These are phyloP conservation scores for Buddleja alternifolia DNA, from an alignment of 257 asterid species.

Conservation along the genomic window DNA sequence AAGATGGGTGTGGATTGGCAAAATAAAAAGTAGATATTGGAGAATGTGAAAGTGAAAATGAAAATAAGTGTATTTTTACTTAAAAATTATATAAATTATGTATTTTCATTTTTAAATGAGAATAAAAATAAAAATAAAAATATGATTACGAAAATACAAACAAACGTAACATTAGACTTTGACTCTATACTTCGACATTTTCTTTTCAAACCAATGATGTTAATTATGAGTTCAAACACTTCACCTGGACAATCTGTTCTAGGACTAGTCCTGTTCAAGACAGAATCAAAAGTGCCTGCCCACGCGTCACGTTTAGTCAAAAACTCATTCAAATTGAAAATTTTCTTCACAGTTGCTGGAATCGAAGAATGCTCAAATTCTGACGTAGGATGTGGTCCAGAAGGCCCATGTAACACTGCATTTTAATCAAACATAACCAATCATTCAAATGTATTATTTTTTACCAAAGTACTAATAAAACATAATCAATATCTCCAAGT, in stretches of 20 bases:
- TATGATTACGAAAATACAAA: too few species aligned
- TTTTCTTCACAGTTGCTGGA: constrained; percentile 77
- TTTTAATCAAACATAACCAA: neutral
- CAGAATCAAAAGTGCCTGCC: constrained; percentile 71
- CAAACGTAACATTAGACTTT: too few species aligned
- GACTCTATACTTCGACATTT: too few species aligned
- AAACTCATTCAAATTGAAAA: constrained; percentile 58
- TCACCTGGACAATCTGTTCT: constrained; percentile 77
- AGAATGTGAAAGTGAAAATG: too few species aligned
- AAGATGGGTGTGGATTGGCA: too few species aligned
- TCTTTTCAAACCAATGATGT: too few species aligned
- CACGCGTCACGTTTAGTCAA: constrained; percentile 72
- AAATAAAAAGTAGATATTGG: too few species aligned
- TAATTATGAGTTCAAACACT: too few species aligned
- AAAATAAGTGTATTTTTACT: too few species aligned
- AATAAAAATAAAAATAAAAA: too few species aligned
- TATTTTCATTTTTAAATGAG: too few species aligned
- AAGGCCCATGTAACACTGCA: constrained; percentile 61
- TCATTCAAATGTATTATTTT: neutral
- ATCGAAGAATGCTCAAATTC: constrained; percentile 77
- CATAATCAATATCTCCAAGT: neutral
- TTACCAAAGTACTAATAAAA: neutral
- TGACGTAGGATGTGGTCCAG: constrained; percentile 69
- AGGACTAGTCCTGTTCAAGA: constrained; percentile 51
- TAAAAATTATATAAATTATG: too few species aligned